Evolutionary conservation across 495 filamentous ascomycete genomes (phyloP), one percentile per base, ranked within the genome.

Genomic region (Penicillium argentinense): DNA sequence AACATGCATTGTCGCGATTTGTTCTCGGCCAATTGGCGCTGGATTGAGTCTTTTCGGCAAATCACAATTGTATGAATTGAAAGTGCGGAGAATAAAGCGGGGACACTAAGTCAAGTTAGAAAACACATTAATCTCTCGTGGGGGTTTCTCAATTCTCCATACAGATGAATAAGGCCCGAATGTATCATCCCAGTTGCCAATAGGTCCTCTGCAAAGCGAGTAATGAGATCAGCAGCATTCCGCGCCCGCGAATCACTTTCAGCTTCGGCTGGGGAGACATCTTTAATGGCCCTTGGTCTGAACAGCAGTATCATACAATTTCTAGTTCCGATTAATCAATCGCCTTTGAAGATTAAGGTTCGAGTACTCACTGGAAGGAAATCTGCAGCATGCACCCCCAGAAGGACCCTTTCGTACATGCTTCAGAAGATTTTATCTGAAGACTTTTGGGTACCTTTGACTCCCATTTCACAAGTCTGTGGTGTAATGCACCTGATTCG

Each of bases 1-100:
- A 57, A 27, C 48, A 57, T 52, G 39, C 53, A 57, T 28, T 52
- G 53, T 13, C 47, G 48, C 13, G 53, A 42, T 40, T 52, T 47
- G 43, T 57, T 57, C 29, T 57, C 48, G 24, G 53, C 53, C n/a
- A 57, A 43, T 32, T 48, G 39, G 13, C 42, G 29, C 4, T 26
- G 45, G 8, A 55, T 37, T 14, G 45, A 34, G 28, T 49, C 52
- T 9, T 41, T 41, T 9, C 45, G 41, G 22, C 52, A 45, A 6
- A 49, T 45, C 14, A 40, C 27, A 21, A 55, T 18, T 2, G 45
- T 45, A 27, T 55, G 46, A n/a, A 55, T 42, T 4, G 52, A 44
- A 2, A 55, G 33, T 3, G 52, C 52, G 9, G 19, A 34, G 24
- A 55, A 55, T 22, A 50, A 27, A 9, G 52, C 45, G 12, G 52